phyloP scores from a whole-genome alignment of 768 basidiomycete species.

The Mycena metata region DNA sequence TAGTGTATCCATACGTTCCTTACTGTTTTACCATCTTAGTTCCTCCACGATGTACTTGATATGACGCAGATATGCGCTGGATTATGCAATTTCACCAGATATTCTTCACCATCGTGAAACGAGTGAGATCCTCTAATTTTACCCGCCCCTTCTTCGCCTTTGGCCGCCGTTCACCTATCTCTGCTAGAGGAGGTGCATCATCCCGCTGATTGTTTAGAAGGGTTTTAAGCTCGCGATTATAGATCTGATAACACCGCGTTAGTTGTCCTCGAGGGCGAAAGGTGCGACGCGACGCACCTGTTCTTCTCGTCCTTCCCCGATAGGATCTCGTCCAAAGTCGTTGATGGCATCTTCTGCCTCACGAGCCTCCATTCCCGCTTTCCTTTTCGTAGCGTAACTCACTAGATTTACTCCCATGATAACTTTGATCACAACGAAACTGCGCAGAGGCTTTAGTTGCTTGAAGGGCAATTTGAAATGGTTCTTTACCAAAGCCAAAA shows the following conservation, averaged over 20 bases:
- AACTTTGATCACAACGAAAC: constrained; percentile 89
- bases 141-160: constrained; percentile 70
- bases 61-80: constrained; percentile 3
- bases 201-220: constrained; percentile 79
- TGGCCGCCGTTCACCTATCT: constrained; percentile 77
- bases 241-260: constrained; percentile 61
- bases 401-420: constrained; percentile 92
- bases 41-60: background rate
- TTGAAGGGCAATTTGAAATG: constrained; percentile 39
- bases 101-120: constrained; percentile 96
- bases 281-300: constrained; percentile 60
- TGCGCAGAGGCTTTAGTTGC: constrained; percentile 43
- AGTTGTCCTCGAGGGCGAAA: background rate
- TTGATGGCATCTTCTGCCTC: constrained; percentile 83
- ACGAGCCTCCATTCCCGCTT: constrained; percentile 83
- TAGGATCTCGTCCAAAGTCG: constrained; percentile 90
- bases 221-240: constrained; percentile 85
- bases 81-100: constrained; percentile 67
- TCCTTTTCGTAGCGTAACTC: constrained; percentile 82
- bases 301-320: constrained; percentile 92
- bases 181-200: constrained; percentile 73
- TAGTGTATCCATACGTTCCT: constrained; percentile 31
- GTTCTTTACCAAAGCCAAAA: constrained; percentile 88
- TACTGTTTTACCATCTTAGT: constrained; percentile 3
- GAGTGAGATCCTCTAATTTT: constrained; percentile 88